Conservation (phyloP, 23 red algal species). For the Porphyridium purpureum region DNA sequence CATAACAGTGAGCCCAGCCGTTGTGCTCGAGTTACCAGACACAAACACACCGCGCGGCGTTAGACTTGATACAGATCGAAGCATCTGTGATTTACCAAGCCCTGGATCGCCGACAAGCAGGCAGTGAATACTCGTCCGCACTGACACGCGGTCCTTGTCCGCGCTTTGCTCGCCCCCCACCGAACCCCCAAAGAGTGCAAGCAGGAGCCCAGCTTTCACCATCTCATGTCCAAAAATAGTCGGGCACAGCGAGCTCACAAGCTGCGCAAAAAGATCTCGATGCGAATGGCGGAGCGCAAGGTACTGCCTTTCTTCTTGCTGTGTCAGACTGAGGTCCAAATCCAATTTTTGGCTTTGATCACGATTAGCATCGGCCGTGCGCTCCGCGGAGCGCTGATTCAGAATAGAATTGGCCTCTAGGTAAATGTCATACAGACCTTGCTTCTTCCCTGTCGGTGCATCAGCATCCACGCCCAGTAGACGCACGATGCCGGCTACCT, state of each 20-base stretch:
- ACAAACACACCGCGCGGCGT: constrained; percentile 85
- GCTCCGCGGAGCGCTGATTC: constrained; percentile 11
- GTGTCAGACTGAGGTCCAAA: constrained; percentile 3
- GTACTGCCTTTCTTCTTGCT: neutral
- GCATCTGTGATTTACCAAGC: constrained; percentile 97
- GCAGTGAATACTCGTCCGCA: constrained; percentile 64
- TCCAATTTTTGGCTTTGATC: neutral
- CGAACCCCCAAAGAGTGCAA: constrained; percentile 69
- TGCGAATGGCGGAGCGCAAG: neutral
- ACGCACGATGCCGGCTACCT: constrained; percentile 57
- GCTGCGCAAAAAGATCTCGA: constrained; percentile 24
- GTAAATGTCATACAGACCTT: constrained; percentile 71
- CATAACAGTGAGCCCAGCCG: constrained; percentile 85
- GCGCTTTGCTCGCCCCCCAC: too few species aligned
- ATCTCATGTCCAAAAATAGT: constrained; percentile 95
- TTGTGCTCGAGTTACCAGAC: constrained; percentile 86
- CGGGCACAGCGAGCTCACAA: constrained; percentile 80
- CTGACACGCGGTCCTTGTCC: constrained; percentile 7
- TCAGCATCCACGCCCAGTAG: constrained; percentile 40
- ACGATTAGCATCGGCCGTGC: constrained; percentile 4
- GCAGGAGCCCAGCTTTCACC: constrained; percentile 78
- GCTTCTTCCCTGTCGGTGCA: neutral
- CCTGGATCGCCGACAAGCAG: constrained; percentile 94
- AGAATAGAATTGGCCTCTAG: constrained; percentile 75
- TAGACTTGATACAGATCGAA: constrained; percentile 54